Evolutionary conservation across 352 stramenopile species (phyloP), one percentile per base, ranked within the genome.

Genomic region (Pythium phragmiticola): DNA sequence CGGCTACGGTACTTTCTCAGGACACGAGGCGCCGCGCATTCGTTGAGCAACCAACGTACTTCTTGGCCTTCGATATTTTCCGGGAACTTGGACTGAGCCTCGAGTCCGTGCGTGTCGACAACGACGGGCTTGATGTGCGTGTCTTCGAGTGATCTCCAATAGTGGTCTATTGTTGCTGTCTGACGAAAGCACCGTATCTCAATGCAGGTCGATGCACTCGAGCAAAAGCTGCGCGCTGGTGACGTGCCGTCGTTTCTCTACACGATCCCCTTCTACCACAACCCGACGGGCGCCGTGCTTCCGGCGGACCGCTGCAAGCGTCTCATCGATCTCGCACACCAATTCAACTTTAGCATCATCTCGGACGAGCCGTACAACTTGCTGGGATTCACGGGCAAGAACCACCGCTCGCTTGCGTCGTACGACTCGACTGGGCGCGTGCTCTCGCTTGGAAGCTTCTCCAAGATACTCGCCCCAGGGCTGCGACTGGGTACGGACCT

Each of bases 331-430:
- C 89, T 98, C 60, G 87, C 87, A 1, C 65, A 82, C 13, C 77
- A 87, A 52, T 95, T 93, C 60, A 74, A 75, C 45, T 95, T 98
- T 62, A 61, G 78, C 33, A 77, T 98, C 62, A 81, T 98, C 47
- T 90, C 89, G 16, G 92, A 98, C 72, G 94, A 98, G 69, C 92
- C 97, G 3, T 98, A 98, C 79, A 95, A 98, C 65, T 70, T 98
- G 34, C 73, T 98, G 23, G 83, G 86, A 36, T 90, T 92, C 56
- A 69, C 89, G 21, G 68, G 75, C 7, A 62, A 68, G 16, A 69
- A 74, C 4, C 68, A 82, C 23, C 73, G 78, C n/a, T 76, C 85
- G 8, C 71, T 95, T 16, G 78, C 82, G 9, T 87, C 80, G 16
- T 90, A 82, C 46, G 86, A 93, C 34, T 71, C 76, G 33, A 82